Base-by-base conservation (phyloP, 495 filamentous ascomycete genomes). In the Penicillium tannophilum region DNA sequence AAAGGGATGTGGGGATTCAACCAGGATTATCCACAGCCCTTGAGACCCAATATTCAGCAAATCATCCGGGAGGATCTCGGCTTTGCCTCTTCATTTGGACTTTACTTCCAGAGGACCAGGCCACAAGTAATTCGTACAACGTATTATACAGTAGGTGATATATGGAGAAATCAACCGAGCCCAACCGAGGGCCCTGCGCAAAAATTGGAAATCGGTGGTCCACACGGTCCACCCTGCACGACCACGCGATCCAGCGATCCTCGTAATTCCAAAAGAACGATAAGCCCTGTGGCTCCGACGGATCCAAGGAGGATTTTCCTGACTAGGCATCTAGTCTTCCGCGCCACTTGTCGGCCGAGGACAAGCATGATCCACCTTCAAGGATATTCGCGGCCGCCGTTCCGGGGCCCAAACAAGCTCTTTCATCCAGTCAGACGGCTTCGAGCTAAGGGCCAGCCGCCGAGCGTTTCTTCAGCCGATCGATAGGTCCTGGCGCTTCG, bases 241-340 rank as follows among this genome's bases (percentile, higher is more conserved):
- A 62, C 56, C 63, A 60, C 42, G 7, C 63, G 58, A 65, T 62
- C 63, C 63, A 60, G 55, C 58, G 64, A 69, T 69, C 64, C 59
- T 65, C 64, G 31, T 51, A 45, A 20, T 19, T 62, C 54, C 63
- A 61, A 60, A 57, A 55, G 55, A 55, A 50, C 62, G 62, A 69
- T 70, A 67, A 67, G 67, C 67, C 61, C 66, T 69, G 66, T 54
- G 61, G 64, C 59, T 16, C 56, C 64, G 56, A 64, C 26, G 20
- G 20, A 23, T 23, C 59, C 55, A 59, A 52, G 62, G 64, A 63
- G 64, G 64, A 61, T 65, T 62, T 68, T 35, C 65, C 65, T 56
- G 56, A 59, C 64, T 65, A 65, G 65, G 65, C 60, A 65, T 58
- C 60, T 55, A 65, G 63, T 65, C 60, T 55, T 55, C 52, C 55